Evolutionary conservation across 768 basidiomycete species (phyloP).

Genomic region (Tricholoma hemisulphureum): DNA sequence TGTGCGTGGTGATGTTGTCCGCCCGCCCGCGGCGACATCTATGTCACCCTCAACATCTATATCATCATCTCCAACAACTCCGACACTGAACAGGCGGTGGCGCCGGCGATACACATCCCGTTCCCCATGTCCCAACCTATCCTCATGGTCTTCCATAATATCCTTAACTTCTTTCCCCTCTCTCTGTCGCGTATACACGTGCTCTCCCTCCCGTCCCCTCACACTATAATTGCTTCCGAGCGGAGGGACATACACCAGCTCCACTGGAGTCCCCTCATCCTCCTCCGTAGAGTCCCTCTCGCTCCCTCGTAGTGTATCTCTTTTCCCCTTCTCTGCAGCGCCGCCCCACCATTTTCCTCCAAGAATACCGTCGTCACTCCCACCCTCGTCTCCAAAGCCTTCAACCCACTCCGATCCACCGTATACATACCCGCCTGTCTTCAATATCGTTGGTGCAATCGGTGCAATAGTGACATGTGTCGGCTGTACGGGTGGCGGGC

Average conservation of each 20-base stretch:
- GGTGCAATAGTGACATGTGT: slow-evolving; percentile 45
- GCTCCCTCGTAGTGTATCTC: slow-evolving; percentile 19
- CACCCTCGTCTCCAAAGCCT: slow-evolving; percentile 47
- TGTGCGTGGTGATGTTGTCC: background rate
- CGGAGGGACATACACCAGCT: slow-evolving; percentile 70
- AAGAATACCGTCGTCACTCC: slow-evolving; percentile 28
- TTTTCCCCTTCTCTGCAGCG: slow-evolving; percentile 14
- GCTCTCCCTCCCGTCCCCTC: slow-evolving; percentile 21
- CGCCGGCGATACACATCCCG: slow-evolving; percentile 15
- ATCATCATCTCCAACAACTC: slow-evolving; percentile 12
- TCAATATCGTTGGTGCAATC: slow-evolving; percentile 74
- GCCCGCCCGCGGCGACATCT: slow-evolving; percentile 14
- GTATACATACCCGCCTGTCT: slow-evolving; percentile 62
- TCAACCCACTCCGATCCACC: slow-evolving; percentile 43
- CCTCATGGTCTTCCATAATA: slow-evolving; percentile 24
- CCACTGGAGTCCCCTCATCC: slow-evolving; percentile 52
- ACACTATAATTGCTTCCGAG: slow-evolving; percentile 37
- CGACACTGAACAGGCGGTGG: slow-evolving; percentile 17
- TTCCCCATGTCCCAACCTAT: slow-evolving; percentile 21
- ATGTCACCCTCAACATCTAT: slow-evolving; percentile 8
- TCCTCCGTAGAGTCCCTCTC: slow-evolving; percentile 22
- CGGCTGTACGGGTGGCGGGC: slow-evolving; percentile 3
- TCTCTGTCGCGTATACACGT: slow-evolving; percentile 16
- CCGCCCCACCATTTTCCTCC: slow-evolving; percentile 17
- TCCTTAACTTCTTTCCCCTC: slow-evolving; percentile 21